Base-by-base conservation (phyloP, 2,329 filamentous ascomycete species). In the Kalmusia sp. region DNA sequence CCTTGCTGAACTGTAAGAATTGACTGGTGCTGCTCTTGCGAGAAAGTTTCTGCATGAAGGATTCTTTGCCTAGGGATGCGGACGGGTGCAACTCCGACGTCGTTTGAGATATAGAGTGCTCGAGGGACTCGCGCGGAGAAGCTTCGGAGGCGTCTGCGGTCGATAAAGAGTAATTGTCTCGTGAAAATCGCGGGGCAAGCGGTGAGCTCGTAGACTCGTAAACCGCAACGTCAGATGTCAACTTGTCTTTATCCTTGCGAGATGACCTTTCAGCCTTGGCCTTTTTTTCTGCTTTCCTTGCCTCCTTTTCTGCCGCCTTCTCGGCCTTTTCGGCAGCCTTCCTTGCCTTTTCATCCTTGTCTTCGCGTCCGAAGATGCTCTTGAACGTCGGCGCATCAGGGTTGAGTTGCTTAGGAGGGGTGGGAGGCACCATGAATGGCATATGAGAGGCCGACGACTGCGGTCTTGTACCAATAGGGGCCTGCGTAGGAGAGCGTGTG, bases 311-410 rank as follows among this genome's bases (percentile, higher is more conserved):
- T 1, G 69, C 70, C 1, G 66, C 70, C 51, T 65, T 68, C 41
- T 70, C 68, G 1, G 67, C 67, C 5, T 62, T 65, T 21, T 61
- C 62, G 48, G 66, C 70, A 7, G 65, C 67, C 48, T 70, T 74
- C 33, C 72, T 60, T 9, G 63, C 65, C 28, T 65, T 71, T 35
- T 70, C 70, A 37, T 72, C 70, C 14, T 64, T 69, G 54, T 72
- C 69, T 41, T 68, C 68, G 3, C 66, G 63, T 1, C 58, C 58
- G 53, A 95, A 85, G 31, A 87, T 83, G 8, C 83, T 87, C 75
- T 89, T 93, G 71, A 98, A 98, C 1, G 89, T 91, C 7, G 93
- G 93, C 0, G 93, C 95, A 6, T 91, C 85, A 6, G 95, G 95
- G 65, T 99, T 98, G 24, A 98, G 82, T 63, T 83, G 63, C 9